Evolutionary conservation across 345 rosid genomes (phyloP), one percentile per base, ranked within the genome.

Genomic region (Anacardium occidentale): DNA sequence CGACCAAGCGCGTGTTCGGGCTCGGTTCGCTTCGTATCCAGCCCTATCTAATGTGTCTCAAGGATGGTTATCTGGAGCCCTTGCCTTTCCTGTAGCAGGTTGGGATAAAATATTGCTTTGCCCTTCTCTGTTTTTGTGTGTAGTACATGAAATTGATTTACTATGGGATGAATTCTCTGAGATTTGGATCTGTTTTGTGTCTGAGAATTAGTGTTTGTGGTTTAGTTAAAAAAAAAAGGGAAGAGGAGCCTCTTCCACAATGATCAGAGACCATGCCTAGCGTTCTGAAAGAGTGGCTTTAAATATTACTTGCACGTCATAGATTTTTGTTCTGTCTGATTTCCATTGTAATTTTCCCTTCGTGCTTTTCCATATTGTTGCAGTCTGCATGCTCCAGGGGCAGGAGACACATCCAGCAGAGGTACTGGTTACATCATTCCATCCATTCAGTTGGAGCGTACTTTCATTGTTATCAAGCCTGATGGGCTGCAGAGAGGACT

Each of bases 381-480:
- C 69, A 95, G 99, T 84, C 63, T 89, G 75, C 77, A 87, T 85
- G 94, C 81, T 95, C 73, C 97, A 89, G 81, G 98, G 92, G 47
- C 97, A 92, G 70, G 97, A 95, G 69, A 97, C 79, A 51, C 85
- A 81, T 77, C 97, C 99, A 75, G 94, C 91, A 66, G 93, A 91
- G 99, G 98, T 95, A 84, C 68, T 20, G 45, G 44, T n/a, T n/a
- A n/a, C 2, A 0, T 21, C 58, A 13, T 51, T 29, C 59, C 77
- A 15, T 25, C 7, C 29, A 29, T 66, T 62, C 86, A 95, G 99
- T 57, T 87, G 84, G 99, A 95, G 75, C 93, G 94, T 42, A 89
- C 98, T 62, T 92, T 95, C 87, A 95, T 95, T 25, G 99, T 98
- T 62, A 95, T 95, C 88, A 95, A 95, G 87, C 99, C 98, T 26